A percentile compares a stretch with the other conserved stretches of the same genome.
These are phyloP conservation scores for Aspergillus ruber DNA, from an alignment of 2,329 filamentous ascomycete species.

Conservation along the genomic window DNA sequence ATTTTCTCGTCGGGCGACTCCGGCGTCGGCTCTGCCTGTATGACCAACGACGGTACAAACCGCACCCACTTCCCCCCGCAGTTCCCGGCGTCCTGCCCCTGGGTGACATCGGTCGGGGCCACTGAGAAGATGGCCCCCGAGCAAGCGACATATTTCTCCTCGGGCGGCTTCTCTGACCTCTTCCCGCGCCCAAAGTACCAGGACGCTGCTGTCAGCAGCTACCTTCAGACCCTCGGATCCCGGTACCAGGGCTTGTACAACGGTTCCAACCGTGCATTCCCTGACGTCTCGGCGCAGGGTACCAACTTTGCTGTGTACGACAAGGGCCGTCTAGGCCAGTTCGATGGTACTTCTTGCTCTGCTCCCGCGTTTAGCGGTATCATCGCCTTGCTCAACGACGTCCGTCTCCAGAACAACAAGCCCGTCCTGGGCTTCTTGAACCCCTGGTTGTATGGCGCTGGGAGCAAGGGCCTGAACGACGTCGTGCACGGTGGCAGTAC, in stretches of 20 bases:
- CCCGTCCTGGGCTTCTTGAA: slow-evolving; percentile 53
- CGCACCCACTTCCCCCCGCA: slow-evolving; percentile 37
- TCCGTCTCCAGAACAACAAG: slow-evolving; percentile 46
- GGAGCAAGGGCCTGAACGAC: slow-evolving; percentile 40
- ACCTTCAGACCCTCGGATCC: slow-evolving; percentile 23
- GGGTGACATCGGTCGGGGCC: slow-evolving; percentile 38
- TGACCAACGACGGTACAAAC: slow-evolving; percentile 29
- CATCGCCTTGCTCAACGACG: slow-evolving; percentile 58
- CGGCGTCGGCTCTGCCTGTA: slow-evolving; percentile 35
- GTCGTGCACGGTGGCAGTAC: slow-evolving; percentile 42
- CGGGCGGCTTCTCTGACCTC: slow-evolving; percentile 36
- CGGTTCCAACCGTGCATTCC: slow-evolving; percentile 31
- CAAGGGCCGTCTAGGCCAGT: slow-evolving; percentile 18
- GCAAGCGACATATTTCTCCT: slow-evolving; percentile 35
- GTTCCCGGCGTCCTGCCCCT: slow-evolving; percentile 35
- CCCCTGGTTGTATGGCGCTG: slow-evolving; percentile 51
- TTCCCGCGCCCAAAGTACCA: slow-evolving; percentile 32
- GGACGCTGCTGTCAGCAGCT: slow-evolving; percentile 28
- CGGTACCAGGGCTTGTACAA: slow-evolving; percentile 27
- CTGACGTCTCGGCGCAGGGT: slow-evolving; percentile 36
- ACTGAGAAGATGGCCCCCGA: slow-evolving; percentile 34
- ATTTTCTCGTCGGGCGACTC: slow-evolving; percentile 46
- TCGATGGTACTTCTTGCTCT: slow-evolving; percentile 44
- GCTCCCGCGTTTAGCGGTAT: slow-evolving; percentile 54
- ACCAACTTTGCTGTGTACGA: slow-evolving; percentile 26